Conservation (phyloP, 1,284 basidiomycete species). For the Ceratobasidium sp. region DNA sequence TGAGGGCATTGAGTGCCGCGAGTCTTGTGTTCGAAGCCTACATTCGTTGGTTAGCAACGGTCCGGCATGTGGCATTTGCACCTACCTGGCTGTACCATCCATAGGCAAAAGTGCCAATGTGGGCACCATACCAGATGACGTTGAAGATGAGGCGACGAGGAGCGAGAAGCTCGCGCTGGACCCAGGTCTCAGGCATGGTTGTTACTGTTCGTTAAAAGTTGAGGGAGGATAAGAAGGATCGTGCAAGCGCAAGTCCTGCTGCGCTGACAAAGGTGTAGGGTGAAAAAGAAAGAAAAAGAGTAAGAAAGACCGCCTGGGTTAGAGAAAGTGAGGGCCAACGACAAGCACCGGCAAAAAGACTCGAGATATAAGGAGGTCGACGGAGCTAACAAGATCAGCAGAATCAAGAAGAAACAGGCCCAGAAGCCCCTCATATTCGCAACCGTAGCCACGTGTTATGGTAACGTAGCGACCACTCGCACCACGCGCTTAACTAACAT, state of each 20-base stretch:
- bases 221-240: constrained; percentile 55
- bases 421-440: constrained; percentile 27
- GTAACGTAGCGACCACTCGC: constrained; percentile 15
- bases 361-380: constrained; percentile 2
- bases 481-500: constrained; percentile 1
- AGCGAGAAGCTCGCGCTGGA: constrained; percentile 70
- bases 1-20: constrained; percentile 74
- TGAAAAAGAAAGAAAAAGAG: constrained; percentile 41
- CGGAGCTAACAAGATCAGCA: constrained; percentile 1
- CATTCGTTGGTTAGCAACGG: neutral
- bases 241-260: constrained; percentile 46
- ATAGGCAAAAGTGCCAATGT: constrained; percentile 72
- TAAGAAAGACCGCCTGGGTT: constrained; percentile 30
- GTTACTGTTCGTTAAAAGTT: constrained; percentile 54
- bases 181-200: constrained; percentile 61
- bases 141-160: constrained; percentile 73
- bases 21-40: constrained; percentile 68
- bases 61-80: too few species aligned
- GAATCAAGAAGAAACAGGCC: constrained; percentile 7
- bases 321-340: constrained; percentile 39
- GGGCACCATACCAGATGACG: constrained; percentile 75
- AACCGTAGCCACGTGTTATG: constrained; percentile 29
- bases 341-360: neutral
- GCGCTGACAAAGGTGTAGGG: constrained; percentile 39
- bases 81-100: constrained; percentile 81